These are phyloP conservation scores for Thelonectria discophora DNA, from an alignment of 2,329 filamentous ascomycete genomes.

Conservation along the genomic window DNA sequence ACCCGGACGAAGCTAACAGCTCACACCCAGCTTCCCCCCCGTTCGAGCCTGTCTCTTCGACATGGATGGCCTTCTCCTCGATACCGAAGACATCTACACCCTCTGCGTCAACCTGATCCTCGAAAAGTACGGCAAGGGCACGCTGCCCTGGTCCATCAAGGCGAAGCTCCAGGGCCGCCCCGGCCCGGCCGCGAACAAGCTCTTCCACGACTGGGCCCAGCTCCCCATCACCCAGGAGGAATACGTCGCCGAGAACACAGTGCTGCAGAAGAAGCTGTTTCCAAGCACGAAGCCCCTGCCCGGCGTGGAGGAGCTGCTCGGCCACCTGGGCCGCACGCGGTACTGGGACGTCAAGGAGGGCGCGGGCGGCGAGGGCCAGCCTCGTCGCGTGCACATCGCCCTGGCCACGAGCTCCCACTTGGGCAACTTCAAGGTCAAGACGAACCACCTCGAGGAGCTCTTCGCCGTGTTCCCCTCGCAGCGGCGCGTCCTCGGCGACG, in stretches of 20 bases:
- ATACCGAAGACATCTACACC: conserved; percentile 92
- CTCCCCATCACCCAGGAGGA: conserved; percentile 79
- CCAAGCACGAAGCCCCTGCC: conserved; percentile 78
- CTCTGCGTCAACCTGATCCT: conserved; percentile 84
- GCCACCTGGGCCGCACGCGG: conserved; percentile 62
- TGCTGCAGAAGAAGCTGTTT: conserved; percentile 77
- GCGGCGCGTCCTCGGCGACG: conserved; percentile 87
- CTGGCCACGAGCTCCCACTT: conserved; percentile 83
- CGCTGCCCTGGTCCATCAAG: conserved; percentile 93
- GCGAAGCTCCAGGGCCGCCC: conserved; percentile 77
- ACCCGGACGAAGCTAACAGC: conserved; percentile 23
- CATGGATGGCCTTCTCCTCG: conserved; percentile 96
- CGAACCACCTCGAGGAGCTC: conserved; percentile 65
- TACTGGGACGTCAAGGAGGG: conserved; percentile 55
- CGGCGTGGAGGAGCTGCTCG: conserved; percentile 76
- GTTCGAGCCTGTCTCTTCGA: conserved; percentile 95
- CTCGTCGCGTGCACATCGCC: conserved; percentile 74
- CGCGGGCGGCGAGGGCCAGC: conserved; percentile 33
- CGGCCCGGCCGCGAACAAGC: conserved; percentile 60
- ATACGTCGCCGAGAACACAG: conserved; percentile 67
- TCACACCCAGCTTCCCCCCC: conserved; percentile 71
- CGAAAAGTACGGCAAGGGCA: conserved; percentile 74
- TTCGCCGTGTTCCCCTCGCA: conserved; percentile 72
- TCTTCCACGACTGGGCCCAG: conserved; percentile 81
- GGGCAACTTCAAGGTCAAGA: conserved; percentile 81